Base-by-base conservation (phyloP, 2,329 filamentous ascomycete genomes). In the Knufia fluminis region DNA sequence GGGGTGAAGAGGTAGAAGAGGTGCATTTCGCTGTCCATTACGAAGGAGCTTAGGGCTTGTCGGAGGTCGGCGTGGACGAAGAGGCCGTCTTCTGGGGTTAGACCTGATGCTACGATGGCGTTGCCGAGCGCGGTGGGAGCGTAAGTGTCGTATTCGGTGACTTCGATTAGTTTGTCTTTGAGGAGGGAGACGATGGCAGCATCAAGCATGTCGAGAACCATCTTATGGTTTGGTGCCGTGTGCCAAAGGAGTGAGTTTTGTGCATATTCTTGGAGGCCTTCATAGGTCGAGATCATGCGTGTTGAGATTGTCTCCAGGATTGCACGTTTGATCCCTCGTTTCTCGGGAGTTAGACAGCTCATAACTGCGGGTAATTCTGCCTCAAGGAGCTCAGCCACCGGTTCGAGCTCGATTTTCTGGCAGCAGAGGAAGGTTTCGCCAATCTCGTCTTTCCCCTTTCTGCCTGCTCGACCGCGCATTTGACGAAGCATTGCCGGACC, bases 21-120 rank as follows among this genome's bases (percentile, higher is more conserved):
- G 59, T 89, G 85, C 80, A 90, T 82, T 54, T 90, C 85, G 3
- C 83, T 82, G 60, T 89, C 84, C 77, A 90, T 82, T 10, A 88
- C 85, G 59, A 90, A 89, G 1, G 82, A 82, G 52, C 76, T 71
- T 2, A 89, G 71, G 0, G 85, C 82, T 56, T 76, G 76, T 50
- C 74, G 73, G 42, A 89, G 71, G 63, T 90, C 85, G 40, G 78
- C 72, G 57, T 88, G 71, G 16, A 89, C 74, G 57, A 88, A 89
- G 1, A 86, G 66, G 0, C 85, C 85, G 57, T 89, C 85, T 51
- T 86, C 82, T 0, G 84, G 85, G 45, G 84, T 78, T 31, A 90
- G 75, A 1, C 81, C 80, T 2, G 85, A 86, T 8, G 80, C 78
- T 20, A 89, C 84, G 20, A 86, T 78, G 1, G 85, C 85, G 55